Evolutionary conservation across 345 rosid genomes (phyloP), one percentile per base, ranked within the genome.

Genomic region (Angophora floribunda): DNA sequence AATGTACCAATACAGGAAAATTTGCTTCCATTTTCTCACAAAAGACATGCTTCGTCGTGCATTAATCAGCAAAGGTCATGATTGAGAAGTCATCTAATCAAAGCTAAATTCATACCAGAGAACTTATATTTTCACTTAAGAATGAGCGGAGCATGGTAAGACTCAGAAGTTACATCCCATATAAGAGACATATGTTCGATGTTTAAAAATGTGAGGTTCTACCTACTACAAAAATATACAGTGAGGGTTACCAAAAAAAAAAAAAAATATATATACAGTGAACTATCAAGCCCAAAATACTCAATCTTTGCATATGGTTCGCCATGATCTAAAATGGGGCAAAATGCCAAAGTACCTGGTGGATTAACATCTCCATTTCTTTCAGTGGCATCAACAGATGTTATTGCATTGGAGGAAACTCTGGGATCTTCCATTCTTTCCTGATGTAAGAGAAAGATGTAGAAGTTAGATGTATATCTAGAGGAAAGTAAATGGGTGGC

Each of bases 331-430:
- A 30, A 45, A 89, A 85, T 22, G 32, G 52, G 59, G 70, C 26
- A 5, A n/a, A 87, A 86, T 65, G 59, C 63, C 61, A 89, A 91
- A 90, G 61, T 90, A 94, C 95, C 91, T 93, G 90, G 88, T 90
- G 90, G 87, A 91, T 86, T 88, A 89, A 89, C 88, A 80, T 89
- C 91, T 87, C 91, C 91, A 59, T 52, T 88, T 90, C 90, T 89
- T 89, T 90, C 80, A 89, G 26, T 85, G 87, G 85, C 87, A 88
- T 79, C 90, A 88, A 86, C 93, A 89, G 91, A 90, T 90, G 92
- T 92, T 32, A 57, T 86, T 41, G 53, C 24, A 21, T 75, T 85
- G 85, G 75, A 22, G 52, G 89, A 45, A 85, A 89, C 87, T 30
- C 80, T 84, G 17, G 52, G 55, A 86, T 52, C 82, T 59, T 85